Percentiles rank a stretch among this genome's conserved stretches.
Conservation (phyloP, 306 rosid species). For the Rubus idaeus region DNA sequence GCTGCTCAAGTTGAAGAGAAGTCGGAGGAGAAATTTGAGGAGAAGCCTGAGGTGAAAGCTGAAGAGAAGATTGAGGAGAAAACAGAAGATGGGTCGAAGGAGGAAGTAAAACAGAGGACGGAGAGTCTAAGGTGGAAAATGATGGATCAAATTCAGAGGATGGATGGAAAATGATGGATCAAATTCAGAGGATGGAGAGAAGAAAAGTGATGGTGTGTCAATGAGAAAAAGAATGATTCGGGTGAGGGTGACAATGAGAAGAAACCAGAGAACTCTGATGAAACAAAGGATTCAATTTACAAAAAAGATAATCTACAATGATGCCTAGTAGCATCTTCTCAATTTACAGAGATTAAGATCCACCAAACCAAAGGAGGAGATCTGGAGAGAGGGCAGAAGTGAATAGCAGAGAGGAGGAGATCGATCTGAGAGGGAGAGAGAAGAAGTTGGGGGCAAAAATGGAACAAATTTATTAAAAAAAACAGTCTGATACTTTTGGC, state of each 20-base stretch:
- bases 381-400: too few relatives aligned
- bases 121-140: slow-evolving; percentile 31
- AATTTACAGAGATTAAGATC: too few relatives aligned
- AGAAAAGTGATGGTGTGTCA: slow-evolving; percentile 44
- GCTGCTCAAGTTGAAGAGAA: slow-evolving; percentile 32
- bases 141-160: slow-evolving; percentile 30
- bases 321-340: too few relatives aligned
- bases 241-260: slow-evolving; percentile 38
- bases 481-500: too few relatives aligned
- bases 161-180: too few relatives aligned
- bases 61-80: slow-evolving; percentile 32
- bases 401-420: too few relatives aligned
- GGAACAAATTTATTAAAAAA: too few relatives aligned
- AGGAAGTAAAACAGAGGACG: slow-evolving; percentile 38
- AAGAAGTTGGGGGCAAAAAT: too few relatives aligned
- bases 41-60: slow-evolving; percentile 21
- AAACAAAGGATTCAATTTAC: slow-evolving; percentile 12
- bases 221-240: slow-evolving; percentile 43
- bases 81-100: slow-evolving; percentile 34
- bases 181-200: slow-evolving; percentile 35
- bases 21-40: slow-evolving; percentile 21
- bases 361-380: too few relatives aligned
- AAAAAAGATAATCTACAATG: too few relatives aligned
- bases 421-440: too few relatives aligned
- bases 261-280: slow-evolving; percentile 38